Percentiles rank a stretch among this genome's conserved stretches.
Conservation (phyloP, 2,329 filamentous ascomycete species). For the Teratosphaeriaceae sp. region DNA sequence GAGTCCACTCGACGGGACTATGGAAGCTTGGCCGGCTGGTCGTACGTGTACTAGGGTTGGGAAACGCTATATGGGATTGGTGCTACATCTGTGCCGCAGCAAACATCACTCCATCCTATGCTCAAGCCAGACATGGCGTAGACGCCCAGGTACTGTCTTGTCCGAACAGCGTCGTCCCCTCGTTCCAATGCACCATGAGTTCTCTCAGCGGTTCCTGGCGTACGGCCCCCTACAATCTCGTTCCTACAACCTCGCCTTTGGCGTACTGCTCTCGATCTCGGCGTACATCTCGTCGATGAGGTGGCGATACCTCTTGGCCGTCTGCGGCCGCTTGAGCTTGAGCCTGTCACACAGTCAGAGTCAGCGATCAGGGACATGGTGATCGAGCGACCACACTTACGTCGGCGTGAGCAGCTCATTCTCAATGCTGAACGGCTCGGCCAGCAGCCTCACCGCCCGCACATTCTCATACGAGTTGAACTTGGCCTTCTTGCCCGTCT, state of each 20-base stretch:
- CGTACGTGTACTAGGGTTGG: too few relatives aligned
- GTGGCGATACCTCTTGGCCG: conserved; percentile 54
- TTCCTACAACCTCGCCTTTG: conserved; percentile 44
- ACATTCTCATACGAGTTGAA: conserved; percentile 90
- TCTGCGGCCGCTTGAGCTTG: conserved; percentile 65
- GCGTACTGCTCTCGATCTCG: conserved; percentile 42
- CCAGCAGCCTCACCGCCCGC: conserved; percentile 61
- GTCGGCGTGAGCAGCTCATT: conserved; percentile 86
- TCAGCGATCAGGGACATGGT: neutral
- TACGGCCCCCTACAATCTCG: too few relatives aligned
- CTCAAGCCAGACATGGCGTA: too few relatives aligned
- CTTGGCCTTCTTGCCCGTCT: conserved; percentile 72
- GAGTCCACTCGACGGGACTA: too few relatives aligned
- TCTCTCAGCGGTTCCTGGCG: too few relatives aligned
- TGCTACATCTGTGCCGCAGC: too few relatives aligned
- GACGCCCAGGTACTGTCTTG: too few relatives aligned
- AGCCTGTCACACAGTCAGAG: conserved; percentile 41
- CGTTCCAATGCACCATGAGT: too few relatives aligned
- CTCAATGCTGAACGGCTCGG: conserved; percentile 89
- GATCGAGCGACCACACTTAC: conserved; percentile 61
- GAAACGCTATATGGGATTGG: too few relatives aligned
- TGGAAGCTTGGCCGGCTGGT: too few relatives aligned
- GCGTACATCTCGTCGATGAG: conserved; percentile 56
- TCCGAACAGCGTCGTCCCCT: too few relatives aligned
- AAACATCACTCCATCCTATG: too few relatives aligned